Conservation (phyloP, 345 rosid species). For the Gossypium herbaceum region DNA sequence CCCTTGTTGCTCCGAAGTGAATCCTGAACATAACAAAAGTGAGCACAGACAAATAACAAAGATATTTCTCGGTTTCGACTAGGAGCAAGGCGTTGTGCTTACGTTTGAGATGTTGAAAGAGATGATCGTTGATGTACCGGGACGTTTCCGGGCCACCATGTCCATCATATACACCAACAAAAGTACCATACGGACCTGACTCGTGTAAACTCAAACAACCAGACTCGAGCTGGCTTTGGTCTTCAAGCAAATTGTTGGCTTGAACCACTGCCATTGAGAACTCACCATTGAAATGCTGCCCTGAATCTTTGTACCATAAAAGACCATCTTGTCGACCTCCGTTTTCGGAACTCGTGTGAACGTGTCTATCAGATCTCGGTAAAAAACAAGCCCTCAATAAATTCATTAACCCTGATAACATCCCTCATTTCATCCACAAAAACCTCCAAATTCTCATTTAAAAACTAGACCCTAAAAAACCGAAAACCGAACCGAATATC, state of each 20-base stretch:
- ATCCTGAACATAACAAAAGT: conserved; percentile 42
- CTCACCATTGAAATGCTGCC: conserved; percentile 74
- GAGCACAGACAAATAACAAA: background rate
- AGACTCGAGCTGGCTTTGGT: conserved; percentile 88
- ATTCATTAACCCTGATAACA: conserved; percentile 79
- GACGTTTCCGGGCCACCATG: conserved; percentile 93
- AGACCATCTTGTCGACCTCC: conserved; percentile 80
- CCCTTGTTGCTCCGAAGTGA: conserved; percentile 62
- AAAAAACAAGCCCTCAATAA: conserved; percentile 77
- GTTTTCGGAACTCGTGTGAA: conserved; percentile 50
- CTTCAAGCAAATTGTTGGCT: conserved; percentile 87
- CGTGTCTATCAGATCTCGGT: conserved; percentile 63
- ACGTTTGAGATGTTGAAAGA: conserved; percentile 79
- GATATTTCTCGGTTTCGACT: background rate
- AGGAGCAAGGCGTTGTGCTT: conserved; percentile 22
- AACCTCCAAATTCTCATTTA: conserved; percentile 51
- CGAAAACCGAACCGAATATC: background rate
- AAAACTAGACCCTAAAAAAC: conserved; percentile 15
- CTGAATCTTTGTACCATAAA: conserved; percentile 73
- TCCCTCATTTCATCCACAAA: conserved; percentile 89
- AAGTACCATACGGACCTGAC: conserved; percentile 73
- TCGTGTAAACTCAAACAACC: conserved; percentile 53
- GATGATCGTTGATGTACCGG: conserved; percentile 65
- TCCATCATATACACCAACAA: conserved; percentile 86
- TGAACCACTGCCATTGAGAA: conserved; percentile 93